phyloP scores from a whole-genome alignment of 208 protist genomes.

The Crithidia sp. region DNA sequence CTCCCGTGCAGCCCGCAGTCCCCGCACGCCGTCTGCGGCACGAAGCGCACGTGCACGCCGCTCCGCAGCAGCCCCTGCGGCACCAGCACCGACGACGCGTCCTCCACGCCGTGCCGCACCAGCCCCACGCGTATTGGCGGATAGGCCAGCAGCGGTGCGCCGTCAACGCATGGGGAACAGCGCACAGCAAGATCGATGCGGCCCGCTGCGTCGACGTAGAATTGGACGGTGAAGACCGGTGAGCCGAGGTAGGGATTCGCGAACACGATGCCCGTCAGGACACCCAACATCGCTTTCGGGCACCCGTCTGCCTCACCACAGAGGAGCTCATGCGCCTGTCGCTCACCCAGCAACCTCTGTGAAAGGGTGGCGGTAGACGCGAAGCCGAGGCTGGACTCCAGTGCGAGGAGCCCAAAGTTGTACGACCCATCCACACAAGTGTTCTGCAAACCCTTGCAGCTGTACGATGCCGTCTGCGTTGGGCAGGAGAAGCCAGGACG shows the following conservation, averaged over 20 bases:
- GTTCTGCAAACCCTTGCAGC: conserved; percentile 5
- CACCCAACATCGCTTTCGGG: neutral
- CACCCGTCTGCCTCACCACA: neutral
- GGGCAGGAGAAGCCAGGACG: conserved; percentile 5
- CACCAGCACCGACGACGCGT: conserved; percentile 33
- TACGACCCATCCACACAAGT: conserved; percentile 41
- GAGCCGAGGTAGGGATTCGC: neutral
- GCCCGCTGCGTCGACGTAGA: conserved; percentile 2
- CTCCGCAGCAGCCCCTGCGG: conserved; percentile 23
- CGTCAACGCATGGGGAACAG: neutral
- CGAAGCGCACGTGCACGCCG: conserved; percentile 18
- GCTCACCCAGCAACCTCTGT: neutral
- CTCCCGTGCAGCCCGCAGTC: conserved; percentile 33
- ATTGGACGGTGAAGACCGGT: conserved; percentile 6
- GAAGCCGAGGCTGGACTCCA: conserved; percentile 8
- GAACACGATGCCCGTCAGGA: neutral
- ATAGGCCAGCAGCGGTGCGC: conserved; percentile 24
- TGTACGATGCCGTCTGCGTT: neutral
- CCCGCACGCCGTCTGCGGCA: conserved; percentile 7
- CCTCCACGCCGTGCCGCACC: conserved; percentile 37
- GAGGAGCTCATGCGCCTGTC: neutral
- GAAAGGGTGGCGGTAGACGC: neutral
- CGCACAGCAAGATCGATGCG: conserved; percentile 7
- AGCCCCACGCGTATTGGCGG: conserved; percentile 41
- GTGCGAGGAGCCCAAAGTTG: conserved; percentile 28